These are phyloP conservation scores for Penicillium sumatraense DNA, from an alignment of 2,329 filamentous ascomycete species.

Conservation along the genomic window DNA sequence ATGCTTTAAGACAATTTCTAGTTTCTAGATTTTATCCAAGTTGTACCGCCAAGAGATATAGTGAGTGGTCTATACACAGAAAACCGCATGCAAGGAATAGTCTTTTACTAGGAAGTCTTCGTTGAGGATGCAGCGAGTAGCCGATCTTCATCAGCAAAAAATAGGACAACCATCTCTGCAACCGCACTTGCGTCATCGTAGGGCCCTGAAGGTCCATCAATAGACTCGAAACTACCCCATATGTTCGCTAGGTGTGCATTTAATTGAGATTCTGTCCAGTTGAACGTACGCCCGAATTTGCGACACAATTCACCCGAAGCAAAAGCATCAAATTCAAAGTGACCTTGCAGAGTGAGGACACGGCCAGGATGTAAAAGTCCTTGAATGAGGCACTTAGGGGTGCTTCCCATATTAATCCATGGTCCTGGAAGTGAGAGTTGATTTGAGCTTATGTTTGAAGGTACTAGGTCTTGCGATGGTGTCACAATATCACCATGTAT, in stretches of 20 bases:
- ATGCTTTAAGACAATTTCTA: no score
- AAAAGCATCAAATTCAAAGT: conserved; percentile 33
- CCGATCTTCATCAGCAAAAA: conserved; percentile 26
- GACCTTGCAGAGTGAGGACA: conserved; percentile 32
- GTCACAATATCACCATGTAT: conserved; percentile 37
- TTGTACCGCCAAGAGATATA: no score
- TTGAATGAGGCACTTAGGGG: conserved; percentile 24
- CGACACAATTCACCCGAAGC: conserved; percentile 23
- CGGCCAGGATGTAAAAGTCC: conserved; percentile 25
- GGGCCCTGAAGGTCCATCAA: conserved; percentile 5
- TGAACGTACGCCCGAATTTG: conserved; percentile 20
- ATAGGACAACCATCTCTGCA: conserved; percentile 32
- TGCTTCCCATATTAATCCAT: conserved; percentile 30
- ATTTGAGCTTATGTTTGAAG: background rate
- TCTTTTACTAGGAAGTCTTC: background rate
- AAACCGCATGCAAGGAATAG: no score
- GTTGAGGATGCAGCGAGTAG: background rate
- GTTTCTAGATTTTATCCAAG: no score
- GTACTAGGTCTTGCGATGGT: background rate
- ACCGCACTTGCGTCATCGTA: conserved; percentile 32
- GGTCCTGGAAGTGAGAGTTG: conserved; percentile 12
- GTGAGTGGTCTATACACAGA: no score
- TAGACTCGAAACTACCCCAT: conserved; percentile 10
- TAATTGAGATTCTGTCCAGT: conserved; percentile 22
- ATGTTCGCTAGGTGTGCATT: conserved; percentile 22